phyloP scores from a whole-genome alignment of 257 asterid genomes.

The Nicotiana otophora region DNA sequence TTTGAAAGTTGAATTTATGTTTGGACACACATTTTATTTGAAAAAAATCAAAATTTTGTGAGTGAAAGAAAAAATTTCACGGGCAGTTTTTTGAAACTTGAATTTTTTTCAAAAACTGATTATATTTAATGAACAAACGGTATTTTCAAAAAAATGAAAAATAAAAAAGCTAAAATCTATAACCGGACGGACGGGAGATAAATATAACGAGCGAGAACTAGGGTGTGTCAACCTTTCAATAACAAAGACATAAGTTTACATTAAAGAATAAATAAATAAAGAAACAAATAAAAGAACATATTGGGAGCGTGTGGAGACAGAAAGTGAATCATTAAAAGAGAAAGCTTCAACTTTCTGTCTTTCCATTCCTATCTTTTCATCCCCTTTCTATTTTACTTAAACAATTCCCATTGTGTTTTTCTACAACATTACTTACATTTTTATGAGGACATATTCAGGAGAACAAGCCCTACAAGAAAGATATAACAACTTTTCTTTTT shows the following conservation, averaged over 20 bases:
- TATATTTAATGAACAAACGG: too few species aligned
- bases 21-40: too few species aligned
- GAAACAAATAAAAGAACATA: background rate
- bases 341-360: constrained; percentile 2
- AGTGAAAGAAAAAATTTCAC: too few species aligned
- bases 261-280: background rate
- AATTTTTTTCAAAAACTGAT: too few species aligned
- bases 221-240: background rate
- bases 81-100: too few species aligned
- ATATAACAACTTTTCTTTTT: background rate
- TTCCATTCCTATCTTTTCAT: background rate
- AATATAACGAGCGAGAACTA: background rate
- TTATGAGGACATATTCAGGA: background rate
- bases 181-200: too few species aligned
- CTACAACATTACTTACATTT: background rate
- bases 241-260: background rate
- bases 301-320: constrained; percentile 31
- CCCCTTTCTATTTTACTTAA: background rate
- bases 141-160: too few species aligned
- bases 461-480: background rate
- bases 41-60: too few species aligned
- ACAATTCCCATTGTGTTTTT: background rate
- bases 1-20: too few species aligned
- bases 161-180: too few species aligned
- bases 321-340: constrained; percentile 15